These are phyloP conservation scores for Gossypium ekmanianum DNA, from an alignment of 345 rosid genomes.

Conservation along the genomic window DNA sequence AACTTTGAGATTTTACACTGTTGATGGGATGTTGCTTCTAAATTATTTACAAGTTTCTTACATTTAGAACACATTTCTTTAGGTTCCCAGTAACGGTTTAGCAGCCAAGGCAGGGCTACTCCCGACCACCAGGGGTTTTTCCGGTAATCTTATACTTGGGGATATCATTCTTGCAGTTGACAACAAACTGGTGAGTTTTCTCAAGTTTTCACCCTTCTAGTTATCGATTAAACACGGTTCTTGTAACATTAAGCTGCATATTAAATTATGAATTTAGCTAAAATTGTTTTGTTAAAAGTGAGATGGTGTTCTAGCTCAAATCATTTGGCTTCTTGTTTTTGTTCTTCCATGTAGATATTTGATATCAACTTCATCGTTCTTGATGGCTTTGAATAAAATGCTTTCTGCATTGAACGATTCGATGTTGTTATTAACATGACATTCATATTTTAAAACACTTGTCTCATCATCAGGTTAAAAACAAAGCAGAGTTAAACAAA, in stretches of 20 bases:
- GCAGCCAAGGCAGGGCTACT: slow-evolving; percentile 76
- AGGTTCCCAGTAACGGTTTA: slow-evolving; percentile 71
- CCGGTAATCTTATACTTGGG: slow-evolving; percentile 83
- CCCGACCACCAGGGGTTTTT: slow-evolving; percentile 79
- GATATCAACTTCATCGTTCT: neutral
- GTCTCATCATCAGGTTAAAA: slow-evolving; percentile 53
- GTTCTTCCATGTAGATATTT: neutral
- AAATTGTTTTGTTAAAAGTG: no score
- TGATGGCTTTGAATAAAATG: neutral
- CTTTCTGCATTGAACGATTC: neutral
- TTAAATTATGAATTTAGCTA: no score
- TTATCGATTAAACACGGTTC: no score
- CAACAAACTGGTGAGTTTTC: slow-evolving; percentile 54
- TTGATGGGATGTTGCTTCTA: neutral
- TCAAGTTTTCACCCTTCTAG: slow-evolving; percentile 5
- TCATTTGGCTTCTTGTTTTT: neutral
- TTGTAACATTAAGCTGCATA: no score
- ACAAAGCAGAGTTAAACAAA: slow-evolving; percentile 70
- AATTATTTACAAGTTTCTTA: slow-evolving; percentile 1
- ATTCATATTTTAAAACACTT: neutral
- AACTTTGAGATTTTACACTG: neutral
- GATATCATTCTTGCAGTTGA: slow-evolving; percentile 77
- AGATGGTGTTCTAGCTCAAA: neutral
- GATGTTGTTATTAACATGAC: neutral
- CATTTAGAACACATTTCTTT: neutral